A percentile compares a stretch with the other conserved stretches of the same genome.
These are phyloP conservation scores for Fomitopsis schrenkii DNA, from an alignment of 1,284 basidiomycete species.

Conservation along the genomic window DNA sequence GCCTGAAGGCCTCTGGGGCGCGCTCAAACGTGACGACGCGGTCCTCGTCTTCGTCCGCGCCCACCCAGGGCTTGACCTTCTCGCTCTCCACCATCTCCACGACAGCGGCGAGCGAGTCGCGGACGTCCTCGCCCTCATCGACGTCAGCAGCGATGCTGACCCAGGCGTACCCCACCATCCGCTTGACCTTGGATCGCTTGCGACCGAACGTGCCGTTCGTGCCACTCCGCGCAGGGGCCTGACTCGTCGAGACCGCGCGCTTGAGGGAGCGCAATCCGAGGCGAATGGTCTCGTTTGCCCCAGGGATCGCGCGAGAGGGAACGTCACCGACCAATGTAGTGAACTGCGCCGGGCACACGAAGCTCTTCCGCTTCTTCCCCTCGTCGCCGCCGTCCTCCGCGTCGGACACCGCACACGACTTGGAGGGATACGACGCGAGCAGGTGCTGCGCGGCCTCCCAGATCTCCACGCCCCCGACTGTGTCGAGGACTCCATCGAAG, in stretches of 20 bases:
- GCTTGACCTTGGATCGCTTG: conserved; percentile 15
- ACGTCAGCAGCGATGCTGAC: conserved; percentile 69
- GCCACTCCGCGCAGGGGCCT: conserved; percentile 8
- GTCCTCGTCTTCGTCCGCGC: conserved; percentile 33
- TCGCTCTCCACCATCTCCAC: conserved; percentile 41
- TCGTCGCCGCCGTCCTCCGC: conserved; percentile 4
- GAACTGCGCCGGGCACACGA: conserved; percentile 46
- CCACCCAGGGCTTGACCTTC: conserved; percentile 23
- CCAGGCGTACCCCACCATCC: conserved; percentile 68
- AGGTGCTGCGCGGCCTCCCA: conserved; percentile 70
- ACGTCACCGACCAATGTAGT: conserved; percentile 73
- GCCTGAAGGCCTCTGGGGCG: conserved; percentile 47
- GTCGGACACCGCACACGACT: conserved; percentile 13
- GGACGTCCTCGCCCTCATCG: conserved; percentile 73
- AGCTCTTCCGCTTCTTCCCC: conserved; percentile 12
- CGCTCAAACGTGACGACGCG: conserved; percentile 52
- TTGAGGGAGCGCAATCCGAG: conserved; percentile 64
- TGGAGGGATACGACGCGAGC: conserved; percentile 30
- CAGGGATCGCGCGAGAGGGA: conserved; percentile 58
- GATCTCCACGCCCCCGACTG: conserved; percentile 70
- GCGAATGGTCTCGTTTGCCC: conserved; percentile 64
- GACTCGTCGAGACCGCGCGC: conserved; percentile 28
- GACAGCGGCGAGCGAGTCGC: conserved; percentile 58
- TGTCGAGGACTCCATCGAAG: conserved; percentile 81
- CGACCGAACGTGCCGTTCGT: conserved; percentile 9